Base-by-base conservation (phyloP, 2,329 filamentous ascomycete species). In the Microdochium bolleyi region DNA sequence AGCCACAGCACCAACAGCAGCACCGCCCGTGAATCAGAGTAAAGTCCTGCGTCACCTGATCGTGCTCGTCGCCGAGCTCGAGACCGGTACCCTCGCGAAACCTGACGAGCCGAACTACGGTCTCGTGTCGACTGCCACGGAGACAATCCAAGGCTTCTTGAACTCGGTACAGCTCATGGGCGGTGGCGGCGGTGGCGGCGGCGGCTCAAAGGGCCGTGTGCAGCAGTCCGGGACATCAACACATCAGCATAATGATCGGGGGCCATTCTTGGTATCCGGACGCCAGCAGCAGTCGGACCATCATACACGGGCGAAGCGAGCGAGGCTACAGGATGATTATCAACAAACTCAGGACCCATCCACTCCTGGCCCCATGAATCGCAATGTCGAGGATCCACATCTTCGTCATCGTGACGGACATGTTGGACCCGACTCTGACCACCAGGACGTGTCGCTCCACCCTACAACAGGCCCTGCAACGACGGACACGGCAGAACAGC, bases 1-100 rank as follows among this genome's bases (percentile, higher is more conserved):
- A 19, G 19, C n/a, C 16, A 21, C 16, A 13, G 14, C 16, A 21
- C 3, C 41, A 11, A 19, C 19, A 19, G 14, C n/a, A 7, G 41
- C 41, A 13, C 34, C 48, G 46, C 32, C 46, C 34, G 22, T 46
- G 48, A 27, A 49, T 27, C 38, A 48, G 38, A 51, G 60, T 16
- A 61, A 60, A 22, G 57, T 61, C n/a, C 55, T 67, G 1, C 64
- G 65, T 49, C 58, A 66, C 27, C 55, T 68, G 2, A 61, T 59
- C 22, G 61, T 67, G 4, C 52, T 68, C 2, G 65, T 67, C 1
- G 65, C 61, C 10, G 62, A 67, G 41, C 54, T 67, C 3, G 59
- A 67, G 19, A 60, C 57, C 9, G 66, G 65, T 22, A 62, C 61
- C 2, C 49, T 65, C 1, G 58, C 65, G 13, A 56, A 57, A 32